Percentiles rank a stretch among this genome's conserved stretches.
phyloP scores from a whole-genome alignment of 768 basidiomycete species.

The Amyloporia xantha region DNA sequence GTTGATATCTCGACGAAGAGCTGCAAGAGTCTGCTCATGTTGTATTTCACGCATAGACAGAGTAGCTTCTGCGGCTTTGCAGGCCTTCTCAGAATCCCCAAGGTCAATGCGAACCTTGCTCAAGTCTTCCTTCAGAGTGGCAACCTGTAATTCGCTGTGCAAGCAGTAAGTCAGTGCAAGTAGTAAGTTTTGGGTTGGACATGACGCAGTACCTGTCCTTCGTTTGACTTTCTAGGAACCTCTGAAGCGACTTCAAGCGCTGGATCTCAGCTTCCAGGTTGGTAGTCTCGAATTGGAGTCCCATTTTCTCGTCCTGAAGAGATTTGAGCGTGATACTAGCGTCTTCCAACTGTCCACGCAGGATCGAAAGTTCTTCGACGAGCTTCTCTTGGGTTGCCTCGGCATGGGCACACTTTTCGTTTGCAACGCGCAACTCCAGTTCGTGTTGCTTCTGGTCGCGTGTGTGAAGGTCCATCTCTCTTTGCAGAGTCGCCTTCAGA shows the following conservation, averaged over 20 bases:
- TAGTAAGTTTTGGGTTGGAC: neutral
- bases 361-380: conserved; percentile 18
- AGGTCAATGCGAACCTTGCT: conserved; percentile 37
- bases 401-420: conserved; percentile 9
- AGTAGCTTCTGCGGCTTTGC: conserved; percentile 59
- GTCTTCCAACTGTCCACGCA: conserved; percentile 37
- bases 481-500: conserved; percentile 25
- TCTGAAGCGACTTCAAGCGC: conserved; percentile 50
- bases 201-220: conserved; percentile 47
- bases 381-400: conserved; percentile 11
- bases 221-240: conserved; percentile 57
- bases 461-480: conserved; percentile 12
- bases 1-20: conserved; percentile 52
- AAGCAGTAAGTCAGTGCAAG: conserved; percentile 3
- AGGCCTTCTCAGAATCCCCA: conserved; percentile 47
- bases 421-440: conserved; percentile 18
- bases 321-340: conserved; percentile 29
- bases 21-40: conserved; percentile 55
- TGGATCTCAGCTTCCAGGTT: conserved; percentile 60
- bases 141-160: conserved; percentile 42
- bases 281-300: conserved; percentile 50
- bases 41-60: conserved; percentile 59
- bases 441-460: conserved; percentile 10
- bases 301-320: conserved; percentile 43
- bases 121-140: conserved; percentile 33